Base-by-base conservation (phyloP, 2,329 filamentous ascomycete species). In the Leptographium galeiforme region DNA sequence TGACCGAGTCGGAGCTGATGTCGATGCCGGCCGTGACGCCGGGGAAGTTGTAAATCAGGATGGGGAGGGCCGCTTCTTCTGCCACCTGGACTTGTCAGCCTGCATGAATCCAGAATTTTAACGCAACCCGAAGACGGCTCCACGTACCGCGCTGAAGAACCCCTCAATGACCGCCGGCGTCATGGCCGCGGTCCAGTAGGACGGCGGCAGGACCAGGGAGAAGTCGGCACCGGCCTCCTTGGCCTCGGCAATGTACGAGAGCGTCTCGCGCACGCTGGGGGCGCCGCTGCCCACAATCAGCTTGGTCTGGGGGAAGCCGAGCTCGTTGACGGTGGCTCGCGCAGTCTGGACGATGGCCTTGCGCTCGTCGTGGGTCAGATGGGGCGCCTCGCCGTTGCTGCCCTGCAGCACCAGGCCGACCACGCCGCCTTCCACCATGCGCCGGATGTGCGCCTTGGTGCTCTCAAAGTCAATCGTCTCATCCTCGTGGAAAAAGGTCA, bases 281-380 rank as follows among this genome's bases (percentile, higher is more conserved):
- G 79, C 78, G 45, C 79, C 81, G 59, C 78, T 81, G 30, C 84
- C 84, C 16, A 84, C 83, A 55, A 87, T 78, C 56, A 87, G 67
- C 18, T 81, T 80, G 62, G 84, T 67, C 48, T 75, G 67, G 2
- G 69, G 61, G 61, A 75, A 82, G 7, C 81, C 80, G 32, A 85
- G 72, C 14, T 61, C 57, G 68, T 65, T 54, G 72, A 65, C 48
- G 65, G 71, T 62, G 70, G 71, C 57, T 8, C 79, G 77, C 5
- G 79, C 82, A 19, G 75, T 72, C 51, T 64, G 66, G 16, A 78
- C 81, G 58, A 83, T 71, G 49, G 72, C 66, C 47, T 75, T 74
- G 52, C 81, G 74, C 64, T 85, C 81, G 25, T 73, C 70, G 57
- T 77, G 78, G 48, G 76, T 76, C 11, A 85, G 70, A 61, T 84